Base-by-base conservation (phyloP, 2,329 filamentous ascomycete genomes). In the Xylariomycetidae sp. region DNA sequence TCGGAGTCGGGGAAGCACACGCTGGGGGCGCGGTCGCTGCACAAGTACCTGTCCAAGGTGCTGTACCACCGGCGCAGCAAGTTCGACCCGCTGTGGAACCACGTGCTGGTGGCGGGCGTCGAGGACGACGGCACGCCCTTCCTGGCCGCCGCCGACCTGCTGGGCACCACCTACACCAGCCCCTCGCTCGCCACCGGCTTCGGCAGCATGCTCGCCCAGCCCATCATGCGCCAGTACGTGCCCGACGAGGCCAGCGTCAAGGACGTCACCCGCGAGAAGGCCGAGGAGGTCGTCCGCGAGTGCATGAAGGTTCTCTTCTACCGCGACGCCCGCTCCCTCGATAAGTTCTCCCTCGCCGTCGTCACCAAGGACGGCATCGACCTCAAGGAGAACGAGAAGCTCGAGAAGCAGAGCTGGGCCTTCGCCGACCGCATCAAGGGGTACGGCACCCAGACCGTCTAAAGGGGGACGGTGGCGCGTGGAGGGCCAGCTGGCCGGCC, bases 231-330 rank as follows among this genome's bases (percentile, higher is more conserved):
- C 52, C 78, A 77, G 51, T 66, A 83, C 51, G 86, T 87, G 41
- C 86, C 87, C 16, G 87, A 95, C 50, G 92, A 96, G 62, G 82
- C 76, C 50, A 69, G 85, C 25, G 79, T 84, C 20, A 70, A 77
- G 50, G 68, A 77, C 39, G 70, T 96, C 44, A 79, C 70, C 25
- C 75, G 78, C 58, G 89, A 95, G 52, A 63, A 85, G 57, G 92
- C 92, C 30, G 70, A 95, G 40, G 69, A 82, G 38, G 75, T 87
- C 25, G 66, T 98, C 56, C 84, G 84, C 69, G 85, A 95, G 67
- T 95, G 88, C 64, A 89, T 98, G 85, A 96, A 96, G 76, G 90
- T 96, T 33, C 73, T 98, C 40, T 98, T 85, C 70, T 98, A 98
- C 72, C 78, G 92, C 52, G 92, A 98, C 65, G 92, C 92, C 27